Base-by-base conservation (phyloP, 768 basidiomycete species). In the Rhodotorula paludigena region DNA sequence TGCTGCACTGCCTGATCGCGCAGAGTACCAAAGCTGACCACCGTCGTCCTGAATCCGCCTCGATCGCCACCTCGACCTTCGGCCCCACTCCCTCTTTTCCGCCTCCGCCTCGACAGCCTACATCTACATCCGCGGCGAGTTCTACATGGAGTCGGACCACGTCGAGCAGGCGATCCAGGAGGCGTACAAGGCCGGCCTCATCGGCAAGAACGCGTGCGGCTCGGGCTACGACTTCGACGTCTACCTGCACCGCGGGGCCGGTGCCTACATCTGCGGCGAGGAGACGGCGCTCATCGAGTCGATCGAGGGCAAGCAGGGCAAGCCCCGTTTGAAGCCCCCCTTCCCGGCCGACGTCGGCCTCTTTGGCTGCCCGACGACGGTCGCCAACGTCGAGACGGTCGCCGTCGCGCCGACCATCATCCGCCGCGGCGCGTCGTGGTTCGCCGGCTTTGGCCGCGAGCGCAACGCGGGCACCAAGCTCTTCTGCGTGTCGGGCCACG, bases 91-190 rank as follows among this genome's bases (percentile, higher is more conserved):
- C 38, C 41, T 32, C 20, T 20, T 42, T 48, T n/a, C 44, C 58
- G 12, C 30, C 42, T 3, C 36, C 7, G 20, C 8, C n/a, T 14
- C 33, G 48, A 6, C 68, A 80, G 94, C 94, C n/a, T 99, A 98
- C 83, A 98, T 99, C 79, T 99, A 99, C 81, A 92, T 98, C 76
- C 93, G 94, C 68, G 94, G 94, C 72, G 94, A 99, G 79, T 99
- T 98, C 81, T 86, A 88, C 80, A 91, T 93, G 78, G 94, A 97
- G 78, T 93, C 93, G 0, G 83, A 85, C 1, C 92, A 96, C 78
- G 84, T 97, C 47, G 90, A 93, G 78, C 90, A 93, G 78, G 94
- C 94, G 60, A 96, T 99, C 79, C 84, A 86, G 73, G 93, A 97
- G 76, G 93, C 94, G 5, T 97, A 99, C 81, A 85, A 86, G 57